phyloP scores from a whole-genome alignment of 345 rosid species.

The Camelina neglecta region DNA sequence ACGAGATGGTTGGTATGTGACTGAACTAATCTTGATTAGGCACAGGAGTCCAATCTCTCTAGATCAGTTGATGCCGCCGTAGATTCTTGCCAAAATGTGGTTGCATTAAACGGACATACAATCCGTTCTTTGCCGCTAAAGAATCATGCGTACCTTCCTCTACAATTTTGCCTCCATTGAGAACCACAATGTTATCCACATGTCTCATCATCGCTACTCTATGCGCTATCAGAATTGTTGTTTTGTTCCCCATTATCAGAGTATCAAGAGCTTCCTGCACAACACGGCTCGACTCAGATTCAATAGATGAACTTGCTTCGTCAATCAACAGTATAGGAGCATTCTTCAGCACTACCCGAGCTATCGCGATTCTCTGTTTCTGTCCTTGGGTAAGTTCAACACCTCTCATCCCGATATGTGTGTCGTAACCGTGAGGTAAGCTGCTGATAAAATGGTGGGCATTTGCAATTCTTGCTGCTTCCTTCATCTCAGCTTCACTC shows the following conservation, averaged over 20 bases:
- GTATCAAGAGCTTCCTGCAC: constrained; percentile 99
- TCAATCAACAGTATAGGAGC: constrained; percentile 92
- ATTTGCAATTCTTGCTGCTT: constrained; percentile 99
- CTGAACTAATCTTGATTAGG: constrained; percentile 9
- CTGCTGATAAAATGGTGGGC: constrained; percentile 99
- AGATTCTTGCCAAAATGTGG: constrained; percentile 96
- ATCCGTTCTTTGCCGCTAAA: constrained; percentile 79
- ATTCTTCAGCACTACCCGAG: constrained; percentile 92
- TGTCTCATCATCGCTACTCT: constrained; percentile 99
- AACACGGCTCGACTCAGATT: constrained; percentile 97
- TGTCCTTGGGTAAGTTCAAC: constrained; percentile 98
- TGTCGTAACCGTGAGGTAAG: constrained; percentile 96
- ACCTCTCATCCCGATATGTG: constrained; percentile 98
- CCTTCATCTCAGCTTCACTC: constrained; percentile 96
- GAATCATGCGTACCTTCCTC: constrained; percentile 97
- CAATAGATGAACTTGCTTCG: constrained; percentile 96
- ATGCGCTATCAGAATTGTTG: constrained; percentile 96
- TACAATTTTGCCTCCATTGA: constrained; percentile 94
- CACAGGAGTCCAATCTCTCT: constrained; percentile 36
- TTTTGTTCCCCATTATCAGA: constrained; percentile 96
- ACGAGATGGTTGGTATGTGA: constrained; percentile 25
- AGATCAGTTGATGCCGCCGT: constrained; percentile 86
- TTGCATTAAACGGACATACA: constrained; percentile 96
- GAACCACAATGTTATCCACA: constrained; percentile 97
- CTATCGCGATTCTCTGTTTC: constrained; percentile 96